These are phyloP conservation scores for Bisporella sp. DNA, from an alignment of 2,329 filamentous ascomycete genomes.

Conservation along the genomic window DNA sequence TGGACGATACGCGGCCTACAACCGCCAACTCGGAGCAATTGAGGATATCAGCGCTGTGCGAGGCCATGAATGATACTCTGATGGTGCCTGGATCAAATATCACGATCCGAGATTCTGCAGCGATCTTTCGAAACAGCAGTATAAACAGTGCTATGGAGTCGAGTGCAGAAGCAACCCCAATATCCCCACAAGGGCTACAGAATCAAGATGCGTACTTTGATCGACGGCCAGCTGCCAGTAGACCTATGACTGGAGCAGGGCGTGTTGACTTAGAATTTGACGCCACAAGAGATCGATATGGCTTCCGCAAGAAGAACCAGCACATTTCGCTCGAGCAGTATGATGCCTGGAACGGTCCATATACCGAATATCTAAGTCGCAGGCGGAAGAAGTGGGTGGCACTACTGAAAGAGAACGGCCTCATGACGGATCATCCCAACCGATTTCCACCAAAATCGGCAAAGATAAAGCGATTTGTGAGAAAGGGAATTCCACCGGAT, in stretches of 20 bases:
- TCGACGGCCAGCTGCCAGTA: conserved; percentile 1
- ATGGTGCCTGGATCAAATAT: conserved; percentile 4
- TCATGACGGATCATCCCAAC: conserved; percentile 64
- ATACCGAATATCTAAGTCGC: conserved; percentile 67
- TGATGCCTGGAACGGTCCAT: conserved; percentile 71
- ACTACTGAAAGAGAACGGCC: conserved; percentile 67
- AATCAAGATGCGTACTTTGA: conserved; percentile 12
- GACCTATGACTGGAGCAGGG: conserved; percentile 11
- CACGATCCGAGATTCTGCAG: conserved; percentile 32
- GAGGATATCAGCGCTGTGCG: conserved; percentile 14
- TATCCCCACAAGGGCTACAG: conserved; percentile 2
- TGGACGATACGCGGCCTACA: conserved; percentile 30
- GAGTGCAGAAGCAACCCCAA: conserved; percentile 27
- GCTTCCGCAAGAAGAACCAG: conserved; percentile 83
- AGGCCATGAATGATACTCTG: conserved; percentile 19
- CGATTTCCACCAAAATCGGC: conserved; percentile 73
- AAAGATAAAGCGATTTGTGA: conserved; percentile 83
- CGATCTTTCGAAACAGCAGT: conserved; percentile 30
- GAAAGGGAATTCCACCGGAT: conserved; percentile 89
- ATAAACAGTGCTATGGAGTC: conserved; percentile 31
- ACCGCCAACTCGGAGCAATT: conserved; percentile 18
- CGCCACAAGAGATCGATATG: conserved; percentile 67
- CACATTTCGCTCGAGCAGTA: conserved; percentile 72
- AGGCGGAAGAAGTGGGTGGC: conserved; percentile 76
- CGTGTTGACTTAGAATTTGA: conserved; percentile 11